Evolutionary conservation across 2,329 filamentous ascomycete species (phyloP), one percentile per base, ranked within the genome.

Genomic region (Penicillium capsulatum): DNA sequence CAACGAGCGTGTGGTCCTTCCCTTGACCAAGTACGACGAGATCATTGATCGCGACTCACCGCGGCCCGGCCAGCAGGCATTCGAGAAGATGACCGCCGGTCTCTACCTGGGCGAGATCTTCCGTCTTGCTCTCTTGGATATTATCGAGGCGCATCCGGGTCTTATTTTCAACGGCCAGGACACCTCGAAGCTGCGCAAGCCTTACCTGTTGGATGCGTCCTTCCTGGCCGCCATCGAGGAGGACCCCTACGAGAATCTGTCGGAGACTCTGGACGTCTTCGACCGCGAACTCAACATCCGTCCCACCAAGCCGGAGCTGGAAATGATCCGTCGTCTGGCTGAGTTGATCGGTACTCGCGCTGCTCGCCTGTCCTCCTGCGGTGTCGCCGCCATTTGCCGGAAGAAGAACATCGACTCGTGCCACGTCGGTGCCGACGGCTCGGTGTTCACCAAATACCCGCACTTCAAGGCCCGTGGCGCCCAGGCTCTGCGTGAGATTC

Each of bases 391-490:
- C 42, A 96, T 98, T 60, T 89, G 86, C 77, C 94, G 84, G 72
- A 97, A 97, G 82, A 97, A 96, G 79, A 78, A 80, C 53, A 91
- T 90, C 67, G 71, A 84, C 60, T 77, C 79, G 26, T 94, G 87
- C 72, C 92, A 97, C 66, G 92, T 98, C 29, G 92, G 92, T 57
- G 92, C 92, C 36, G 92, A 98, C 62, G 92, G 92, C 26, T 94
- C 87, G 13, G 91, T 98, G 38, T 98, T 98, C 74, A 96, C 95
- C 77, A 97, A 97, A 67, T 98, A 98, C 71, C 92, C 92, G 9
- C 86, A 95, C 70, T 98, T 98, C 79, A 96, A 96, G 76, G 80
- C 82, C 42, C 84, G 92, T 38, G 90, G 91, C 40, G 91, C 92
- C 10, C 76, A 83, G 64, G 92, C 92, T 17, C 78, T 98, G 37